Percentiles rank a stretch among this genome's conserved stretches.
These are phyloP conservation scores for Rubus parviflorus DNA, from an alignment of 306 rosid genomes.

Conservation along the genomic window DNA sequence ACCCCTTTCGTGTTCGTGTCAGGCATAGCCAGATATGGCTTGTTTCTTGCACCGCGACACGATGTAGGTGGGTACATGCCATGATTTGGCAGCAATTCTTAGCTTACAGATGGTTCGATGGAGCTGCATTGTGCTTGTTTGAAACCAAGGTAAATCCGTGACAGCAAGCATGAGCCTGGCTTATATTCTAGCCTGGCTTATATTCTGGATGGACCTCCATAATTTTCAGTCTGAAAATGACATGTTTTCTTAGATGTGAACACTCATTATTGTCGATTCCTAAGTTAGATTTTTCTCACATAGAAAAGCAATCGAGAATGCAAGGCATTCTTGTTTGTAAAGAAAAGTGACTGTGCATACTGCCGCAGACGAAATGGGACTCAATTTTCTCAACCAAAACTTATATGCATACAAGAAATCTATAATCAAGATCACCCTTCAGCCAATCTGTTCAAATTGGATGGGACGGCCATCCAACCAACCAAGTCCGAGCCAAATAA, in stretches of 20 bases:
- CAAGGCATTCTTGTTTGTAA: slow-evolving; percentile 29
- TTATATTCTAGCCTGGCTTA: background rate
- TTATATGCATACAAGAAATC: background rate
- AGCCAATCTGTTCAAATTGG: slow-evolving; percentile 28
- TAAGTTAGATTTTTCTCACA: background rate
- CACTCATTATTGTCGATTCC: background rate
- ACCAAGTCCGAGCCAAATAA: slow-evolving; percentile 13
- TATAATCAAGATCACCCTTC: background rate
- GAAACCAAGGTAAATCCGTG: background rate
- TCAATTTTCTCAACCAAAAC: background rate
- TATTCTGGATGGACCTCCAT: background rate
- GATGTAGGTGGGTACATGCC: background rate
- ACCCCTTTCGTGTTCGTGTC: background rate
- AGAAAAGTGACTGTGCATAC: slow-evolving; percentile 19
- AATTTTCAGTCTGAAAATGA: too few relatives aligned
- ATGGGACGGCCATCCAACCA: slow-evolving; percentile 19
- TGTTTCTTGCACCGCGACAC: background rate
- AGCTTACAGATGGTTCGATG: background rate
- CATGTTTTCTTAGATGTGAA: background rate
- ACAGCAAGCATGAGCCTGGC: background rate
- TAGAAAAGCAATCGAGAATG: slow-evolving; percentile 26
- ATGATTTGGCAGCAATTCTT: background rate
- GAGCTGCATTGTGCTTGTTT: background rate
- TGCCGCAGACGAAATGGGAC: background rate
- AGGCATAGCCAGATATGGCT: background rate